Evolutionary conservation across 169 alveolate genomes (phyloP), one percentile per base, ranked within the genome.

Genomic region (Plasmodium reichenowi): DNA sequence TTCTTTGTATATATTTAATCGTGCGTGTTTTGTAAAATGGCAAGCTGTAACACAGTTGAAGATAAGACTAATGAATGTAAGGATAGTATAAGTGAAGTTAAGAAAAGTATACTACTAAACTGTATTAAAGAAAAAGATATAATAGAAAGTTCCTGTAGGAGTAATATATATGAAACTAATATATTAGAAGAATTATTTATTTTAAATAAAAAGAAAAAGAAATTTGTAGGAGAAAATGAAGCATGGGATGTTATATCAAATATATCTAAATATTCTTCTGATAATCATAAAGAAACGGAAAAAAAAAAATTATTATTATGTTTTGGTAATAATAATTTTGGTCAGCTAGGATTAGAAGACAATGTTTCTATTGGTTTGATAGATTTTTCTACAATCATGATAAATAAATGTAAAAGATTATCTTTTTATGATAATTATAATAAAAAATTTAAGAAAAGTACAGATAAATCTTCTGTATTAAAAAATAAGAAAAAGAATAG

Each of bases 241-340:
- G 60, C 50, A 1, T 78, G 89, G 89, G 89, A 66, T 60, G 70
- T 64, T 2, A 48, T 78, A 66, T 78, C 89, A n/a, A 78, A 78
- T 59, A 78, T 78, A 12, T 78, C 89, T 2, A 78, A 78, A 13
- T 78, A 59, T 78, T 78, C 89, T 29, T 78, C 89, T 48, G 78
- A 66, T 58, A 47, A 66, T 48, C 64, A 59, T 13, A 78, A 78
- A 50, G 76, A 78, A 64, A 78, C 76, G 2, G 89, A 78, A 66
- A 78, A 78, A 66, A 78, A 78, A 78, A 78, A 78, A 45, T 48
- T 78, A 7, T 43, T 78, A 24, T 64, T 78, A 22, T 64, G 89
- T n/a, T 64, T 78, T 13, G 89, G 89, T 7, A 78, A 78, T 52
- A 78, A 78, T 59, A 50, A 48, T 52, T 78, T 78, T 45, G 89